Evolutionary conservation across 805 yeast genomes (phyloP).

Genomic region (Cyberlindnera misumaiensis): DNA sequence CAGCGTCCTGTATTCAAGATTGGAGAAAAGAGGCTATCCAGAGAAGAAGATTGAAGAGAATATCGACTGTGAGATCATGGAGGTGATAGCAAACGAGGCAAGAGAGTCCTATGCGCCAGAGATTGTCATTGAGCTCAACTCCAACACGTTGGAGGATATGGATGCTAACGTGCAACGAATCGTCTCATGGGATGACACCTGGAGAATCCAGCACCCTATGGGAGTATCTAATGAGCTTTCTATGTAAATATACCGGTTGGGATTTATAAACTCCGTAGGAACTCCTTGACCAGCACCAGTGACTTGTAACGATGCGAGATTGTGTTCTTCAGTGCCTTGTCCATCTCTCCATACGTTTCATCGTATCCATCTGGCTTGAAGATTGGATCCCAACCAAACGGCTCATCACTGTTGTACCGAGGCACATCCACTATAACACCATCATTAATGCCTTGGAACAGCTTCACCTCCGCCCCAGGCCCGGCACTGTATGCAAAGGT

Average conservation of each 20-base stretch:
- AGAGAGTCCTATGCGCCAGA: constrained; percentile 71
- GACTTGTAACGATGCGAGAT: constrained; percentile 90
- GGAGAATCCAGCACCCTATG: constrained; percentile 61
- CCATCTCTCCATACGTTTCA: constrained; percentile 87
- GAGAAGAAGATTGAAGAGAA: constrained; percentile 84
- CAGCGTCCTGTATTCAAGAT: constrained; percentile 63
- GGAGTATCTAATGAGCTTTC: constrained; percentile 48
- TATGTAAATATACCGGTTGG: constrained; percentile 3
- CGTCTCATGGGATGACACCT: constrained; percentile 62
- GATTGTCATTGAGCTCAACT: constrained; percentile 72
- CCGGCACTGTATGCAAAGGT: constrained; percentile 90
- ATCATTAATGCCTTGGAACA: constrained; percentile 79
- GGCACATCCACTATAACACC: constrained; percentile 66
- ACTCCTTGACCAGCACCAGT: constrained; percentile 55
- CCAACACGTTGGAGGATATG: constrained; percentile 69
- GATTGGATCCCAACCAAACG: constrained; percentile 93
- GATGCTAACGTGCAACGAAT: constrained; percentile 80
- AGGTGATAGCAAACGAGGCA: constrained; percentile 82
- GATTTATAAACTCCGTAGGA: constrained; percentile 11
- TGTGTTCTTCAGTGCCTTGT: constrained; percentile 62
- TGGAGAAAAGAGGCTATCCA: constrained; percentile 69
- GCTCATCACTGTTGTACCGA: constrained; percentile 58
- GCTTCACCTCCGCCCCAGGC: constrained; percentile 60
- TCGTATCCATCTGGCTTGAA: constrained; percentile 76
- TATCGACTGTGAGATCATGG: constrained; percentile 96